Percentiles rank a stretch among this genome's conserved stretches.
Conservation (phyloP, 257 asterid genomes). For the Solanum commersonii region DNA sequence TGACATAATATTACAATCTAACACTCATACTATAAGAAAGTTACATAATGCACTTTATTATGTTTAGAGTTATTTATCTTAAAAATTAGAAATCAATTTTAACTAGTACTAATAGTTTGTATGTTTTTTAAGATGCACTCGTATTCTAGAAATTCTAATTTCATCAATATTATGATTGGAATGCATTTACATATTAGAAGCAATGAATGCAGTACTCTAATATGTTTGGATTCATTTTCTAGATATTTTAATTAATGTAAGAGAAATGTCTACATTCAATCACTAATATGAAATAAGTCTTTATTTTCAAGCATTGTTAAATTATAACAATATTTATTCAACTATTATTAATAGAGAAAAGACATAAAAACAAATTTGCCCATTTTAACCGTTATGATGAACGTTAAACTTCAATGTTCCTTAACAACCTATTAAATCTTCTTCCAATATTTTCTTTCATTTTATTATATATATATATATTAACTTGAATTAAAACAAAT, state of each 20-base stretch:
- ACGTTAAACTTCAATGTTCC: neutral
- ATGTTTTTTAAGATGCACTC: too few relatives aligned
- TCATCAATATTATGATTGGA: too few relatives aligned
- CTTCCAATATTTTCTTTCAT: neutral
- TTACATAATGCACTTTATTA: neutral
- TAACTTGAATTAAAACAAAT: neutral
- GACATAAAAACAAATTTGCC: too few relatives aligned
- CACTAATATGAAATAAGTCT: neutral
- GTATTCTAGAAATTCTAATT: too few relatives aligned
- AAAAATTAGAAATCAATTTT: too few relatives aligned
- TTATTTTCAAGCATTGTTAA: neutral
- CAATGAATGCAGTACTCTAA: too few relatives aligned
- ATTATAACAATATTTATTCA: neutral
- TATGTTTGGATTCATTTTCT: neutral
- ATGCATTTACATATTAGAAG: neutral
- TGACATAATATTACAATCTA: too few relatives aligned
- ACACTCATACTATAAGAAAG: neutral
- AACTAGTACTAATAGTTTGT: too few relatives aligned
- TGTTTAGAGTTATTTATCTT: neutral
- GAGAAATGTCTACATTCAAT: neutral
- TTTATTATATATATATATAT: too few relatives aligned
- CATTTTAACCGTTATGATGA: neutral
- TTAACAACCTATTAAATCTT: neutral
- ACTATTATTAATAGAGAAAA: too few relatives aligned
- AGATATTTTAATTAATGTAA: too few relatives aligned